Evolutionary conservation across 352 stramenopile genomes (phyloP).

Genomic region (Pythium rishiriense): DNA sequence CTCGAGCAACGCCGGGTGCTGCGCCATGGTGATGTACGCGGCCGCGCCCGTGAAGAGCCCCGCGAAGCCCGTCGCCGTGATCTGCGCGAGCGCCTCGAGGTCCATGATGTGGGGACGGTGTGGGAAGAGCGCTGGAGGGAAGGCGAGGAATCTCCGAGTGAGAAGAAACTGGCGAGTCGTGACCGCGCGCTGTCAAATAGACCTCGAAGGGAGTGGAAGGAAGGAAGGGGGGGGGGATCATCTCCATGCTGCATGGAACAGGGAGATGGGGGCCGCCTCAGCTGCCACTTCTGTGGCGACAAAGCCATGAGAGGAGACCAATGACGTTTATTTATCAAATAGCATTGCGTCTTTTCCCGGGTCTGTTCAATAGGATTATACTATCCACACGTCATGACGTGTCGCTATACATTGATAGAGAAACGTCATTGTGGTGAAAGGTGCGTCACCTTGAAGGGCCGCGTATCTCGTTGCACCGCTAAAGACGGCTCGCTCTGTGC

Average conservation of each 20-base stretch:
- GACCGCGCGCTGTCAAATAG: neutral
- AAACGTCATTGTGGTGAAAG: constrained; percentile 8
- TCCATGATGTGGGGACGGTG: constrained; percentile 17
- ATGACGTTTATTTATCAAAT: constrained; percentile 13
- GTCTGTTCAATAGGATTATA: neutral
- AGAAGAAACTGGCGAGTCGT: constrained; percentile 1
- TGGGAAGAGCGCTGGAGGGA: neutral
- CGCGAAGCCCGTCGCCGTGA: constrained; percentile 55
- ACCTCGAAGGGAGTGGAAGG: too few relatives aligned
- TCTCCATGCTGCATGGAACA: neutral
- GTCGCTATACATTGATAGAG: neutral
- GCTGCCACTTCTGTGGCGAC: constrained; percentile 10
- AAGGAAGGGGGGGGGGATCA: neutral
- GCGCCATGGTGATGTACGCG: constrained; percentile 69
- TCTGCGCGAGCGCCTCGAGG: constrained; percentile 59
- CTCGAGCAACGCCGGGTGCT: constrained; percentile 72
- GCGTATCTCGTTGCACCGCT: constrained; percentile 22
- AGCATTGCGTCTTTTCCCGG: too few relatives aligned
- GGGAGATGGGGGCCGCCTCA: constrained; percentile 2
- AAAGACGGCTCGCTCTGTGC: constrained; percentile 16
- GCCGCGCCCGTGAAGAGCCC: constrained; percentile 71
- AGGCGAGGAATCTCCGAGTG: neutral
- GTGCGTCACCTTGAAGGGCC: constrained; percentile 19
- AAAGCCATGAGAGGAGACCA: constrained; percentile 5
- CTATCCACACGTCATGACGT: constrained; percentile 19